Base-by-base conservation (phyloP, 1,284 basidiomycete species). In the Austroboletus novae-zelandiae region DNA sequence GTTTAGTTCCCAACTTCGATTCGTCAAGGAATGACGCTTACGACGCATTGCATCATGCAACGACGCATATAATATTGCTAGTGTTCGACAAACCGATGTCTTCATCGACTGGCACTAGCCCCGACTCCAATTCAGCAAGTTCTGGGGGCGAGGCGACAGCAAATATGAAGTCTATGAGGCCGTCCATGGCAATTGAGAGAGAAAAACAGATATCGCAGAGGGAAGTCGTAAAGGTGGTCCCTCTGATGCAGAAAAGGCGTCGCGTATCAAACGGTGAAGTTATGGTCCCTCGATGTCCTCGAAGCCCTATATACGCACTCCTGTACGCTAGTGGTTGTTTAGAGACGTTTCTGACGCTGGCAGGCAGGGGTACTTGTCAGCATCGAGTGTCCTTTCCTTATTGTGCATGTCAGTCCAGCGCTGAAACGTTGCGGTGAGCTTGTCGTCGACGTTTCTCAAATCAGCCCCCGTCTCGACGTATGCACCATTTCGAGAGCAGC, bases 221-320 rank as follows among this genome's bases (percentile, higher is more conserved):
- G 45, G 40, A 42, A n/a, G 30, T 53, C 18, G 45, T 32, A 44
- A 6, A 6, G 17, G n/a, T 14, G 32, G 20, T 32, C 36, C 29
- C 31, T 46, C 35, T 51, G 14, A 13, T 17, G 23, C 41, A 44
- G 27, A 31, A 34, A 49, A 51, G 47, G 48, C 48, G 46, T 43
- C n/a, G 37, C 29, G 30, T 44, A 18, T 17, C 35, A 45, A 42
- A 15, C 43, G 39, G 9, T 56, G 23, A 35, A 50, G 40, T 41
- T 32, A 29, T 46, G 34, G 41, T 43, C 27, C 39, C 30, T 35
- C 20, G 20, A 23, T 5, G 20, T 23, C 5, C 20, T 43, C n/a
- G 30, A 18, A 15, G n/a, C 9, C 20, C 53, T 67, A 53, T 67
- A 66, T 67, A 59, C 46, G 20, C 45, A 5, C 6, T 30, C 34